phyloP scores from a whole-genome alignment of 75 land plant genomes.

The Pinus albicaulis region DNA sequence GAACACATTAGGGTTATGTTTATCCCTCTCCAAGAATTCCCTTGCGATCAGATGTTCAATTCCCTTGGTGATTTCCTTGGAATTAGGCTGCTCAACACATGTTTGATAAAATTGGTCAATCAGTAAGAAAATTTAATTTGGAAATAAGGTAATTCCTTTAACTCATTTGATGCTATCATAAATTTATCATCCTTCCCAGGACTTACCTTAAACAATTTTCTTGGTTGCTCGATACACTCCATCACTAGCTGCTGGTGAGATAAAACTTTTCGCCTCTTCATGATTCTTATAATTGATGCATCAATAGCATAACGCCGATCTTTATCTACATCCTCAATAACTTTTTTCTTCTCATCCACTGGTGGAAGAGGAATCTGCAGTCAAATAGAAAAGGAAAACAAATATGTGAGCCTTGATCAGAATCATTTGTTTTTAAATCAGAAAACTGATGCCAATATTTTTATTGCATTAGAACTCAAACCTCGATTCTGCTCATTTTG shows the following conservation, averaged over 20 bases:
- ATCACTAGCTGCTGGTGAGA: slow-evolving; percentile 79
- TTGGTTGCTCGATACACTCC: slow-evolving; percentile 92
- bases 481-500: slow-evolving; percentile 96
- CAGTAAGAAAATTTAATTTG: neutral
- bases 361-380: slow-evolving; percentile 93
- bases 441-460: neutral
- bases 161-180: neutral
- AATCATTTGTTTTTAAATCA: neutral
- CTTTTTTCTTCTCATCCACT: slow-evolving; percentile 96
- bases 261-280: slow-evolving; percentile 93
- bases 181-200: neutral
- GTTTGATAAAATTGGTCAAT: neutral
- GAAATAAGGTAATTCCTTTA: neutral
- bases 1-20: slow-evolving; percentile 83
- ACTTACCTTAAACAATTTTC: slow-evolving; percentile 91
- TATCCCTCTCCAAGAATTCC: slow-evolving; percentile 86
- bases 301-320: slow-evolving; percentile 96
- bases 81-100: slow-evolving; percentile 65
- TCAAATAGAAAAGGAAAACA: neutral
- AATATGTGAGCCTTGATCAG: neutral
- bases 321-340: slow-evolving; percentile 95
- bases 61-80: slow-evolving; percentile 89
- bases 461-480: slow-evolving; percentile 4
- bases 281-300: slow-evolving; percentile 92
- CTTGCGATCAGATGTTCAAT: slow-evolving; percentile 89